phyloP scores from a whole-genome alignment of 1,284 basidiomycete species.

The Leccinum proximum region DNA sequence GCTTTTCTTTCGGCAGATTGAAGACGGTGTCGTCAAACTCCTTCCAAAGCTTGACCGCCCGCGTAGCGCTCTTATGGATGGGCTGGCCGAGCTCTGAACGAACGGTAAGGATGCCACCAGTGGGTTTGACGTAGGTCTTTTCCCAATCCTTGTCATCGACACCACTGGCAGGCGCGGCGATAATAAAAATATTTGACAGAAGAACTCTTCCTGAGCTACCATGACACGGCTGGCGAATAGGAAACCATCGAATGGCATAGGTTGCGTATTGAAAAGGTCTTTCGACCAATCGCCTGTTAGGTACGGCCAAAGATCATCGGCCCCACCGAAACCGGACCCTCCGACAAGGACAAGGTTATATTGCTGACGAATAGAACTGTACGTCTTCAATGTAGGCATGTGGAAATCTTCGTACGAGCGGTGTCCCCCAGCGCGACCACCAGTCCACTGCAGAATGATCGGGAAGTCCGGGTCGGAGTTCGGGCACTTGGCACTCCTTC shows the following conservation, averaged over 20 bases:
- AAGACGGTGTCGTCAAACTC: conserved; percentile 98
- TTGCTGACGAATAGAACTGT: conserved; percentile 87
- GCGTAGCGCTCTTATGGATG: conserved; percentile 98
- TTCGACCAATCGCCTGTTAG: conserved; percentile 95
- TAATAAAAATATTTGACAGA: conserved; percentile 95
- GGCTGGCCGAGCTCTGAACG: conserved; percentile 98
- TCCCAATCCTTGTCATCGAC: conserved; percentile 94
- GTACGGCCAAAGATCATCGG: conserved; percentile 97
- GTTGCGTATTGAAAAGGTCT: conserved; percentile 78
- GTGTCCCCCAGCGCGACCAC: conserved; percentile 98
- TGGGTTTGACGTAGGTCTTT: conserved; percentile 92
- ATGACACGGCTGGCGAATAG: conserved; percentile 96
- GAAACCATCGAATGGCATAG: conserved; percentile 99
- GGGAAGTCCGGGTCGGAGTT: conserved; percentile 91
- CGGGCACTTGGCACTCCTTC: background rate
- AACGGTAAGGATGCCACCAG: conserved; percentile 95
- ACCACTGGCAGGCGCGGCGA: conserved; percentile 76
- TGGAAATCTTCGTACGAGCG: conserved; percentile 99
- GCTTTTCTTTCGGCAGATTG: conserved; percentile 94
- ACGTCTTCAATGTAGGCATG: conserved; percentile 92
- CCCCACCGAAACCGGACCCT: conserved; percentile 96
- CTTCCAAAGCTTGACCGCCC: conserved; percentile 96
- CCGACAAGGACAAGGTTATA: conserved; percentile 89
- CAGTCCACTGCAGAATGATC: conserved; percentile 99
- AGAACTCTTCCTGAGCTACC: conserved; percentile 92